Evolutionary conservation across 1,284 basidiomycete species (phyloP).

Genomic region (Singerocomus inundabilis): DNA sequence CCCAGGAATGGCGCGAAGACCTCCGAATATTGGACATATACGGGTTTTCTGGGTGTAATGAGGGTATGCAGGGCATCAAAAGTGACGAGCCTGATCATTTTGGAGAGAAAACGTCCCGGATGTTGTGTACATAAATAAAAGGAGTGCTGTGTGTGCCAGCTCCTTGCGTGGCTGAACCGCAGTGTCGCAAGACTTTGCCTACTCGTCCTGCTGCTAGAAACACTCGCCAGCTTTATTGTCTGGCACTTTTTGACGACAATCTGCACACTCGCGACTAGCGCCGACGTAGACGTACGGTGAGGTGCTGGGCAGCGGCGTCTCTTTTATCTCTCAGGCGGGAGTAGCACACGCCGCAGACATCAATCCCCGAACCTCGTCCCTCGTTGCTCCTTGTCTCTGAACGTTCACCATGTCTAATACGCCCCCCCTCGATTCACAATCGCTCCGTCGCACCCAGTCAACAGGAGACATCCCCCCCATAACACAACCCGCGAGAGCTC

Average conservation of each 20-base stretch:
- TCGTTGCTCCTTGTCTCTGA: slow-evolving; percentile 14
- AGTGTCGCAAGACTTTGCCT: slow-evolving; percentile 11
- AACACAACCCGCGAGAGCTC: slow-evolving; percentile 26
- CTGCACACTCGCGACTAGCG: slow-evolving; percentile 18
- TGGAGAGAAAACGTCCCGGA: background rate
- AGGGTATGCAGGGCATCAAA: slow-evolving; percentile 74
- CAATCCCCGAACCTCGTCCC: slow-evolving; percentile 22
- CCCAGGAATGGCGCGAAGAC: slow-evolving; percentile 66
- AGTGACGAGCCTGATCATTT: slow-evolving; percentile 47
- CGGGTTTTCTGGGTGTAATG: slow-evolving; percentile 59
- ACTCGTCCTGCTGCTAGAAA: slow-evolving; percentile 7
- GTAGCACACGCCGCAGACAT: slow-evolving; percentile 31
- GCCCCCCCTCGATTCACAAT: slow-evolving; percentile 31
- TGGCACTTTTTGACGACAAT: slow-evolving; percentile 5
- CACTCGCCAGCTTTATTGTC: slow-evolving; percentile 1
- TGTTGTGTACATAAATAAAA: slow-evolving; percentile 17
- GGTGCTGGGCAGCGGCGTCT: slow-evolving; percentile 11
- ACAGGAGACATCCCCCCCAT: slow-evolving; percentile 36
- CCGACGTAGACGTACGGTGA: slow-evolving; percentile 19
- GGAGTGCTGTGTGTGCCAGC: slow-evolving; percentile 1
- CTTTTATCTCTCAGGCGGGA: slow-evolving; percentile 9
- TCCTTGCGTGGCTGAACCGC: background rate
- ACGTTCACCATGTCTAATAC: slow-evolving; percentile 31
- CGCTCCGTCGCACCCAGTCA: slow-evolving; percentile 36
- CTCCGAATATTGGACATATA: slow-evolving; percentile 68